These are phyloP conservation scores for Pyronema domesticum DNA, from an alignment of 495 filamentous ascomycete species.

Conservation along the genomic window DNA sequence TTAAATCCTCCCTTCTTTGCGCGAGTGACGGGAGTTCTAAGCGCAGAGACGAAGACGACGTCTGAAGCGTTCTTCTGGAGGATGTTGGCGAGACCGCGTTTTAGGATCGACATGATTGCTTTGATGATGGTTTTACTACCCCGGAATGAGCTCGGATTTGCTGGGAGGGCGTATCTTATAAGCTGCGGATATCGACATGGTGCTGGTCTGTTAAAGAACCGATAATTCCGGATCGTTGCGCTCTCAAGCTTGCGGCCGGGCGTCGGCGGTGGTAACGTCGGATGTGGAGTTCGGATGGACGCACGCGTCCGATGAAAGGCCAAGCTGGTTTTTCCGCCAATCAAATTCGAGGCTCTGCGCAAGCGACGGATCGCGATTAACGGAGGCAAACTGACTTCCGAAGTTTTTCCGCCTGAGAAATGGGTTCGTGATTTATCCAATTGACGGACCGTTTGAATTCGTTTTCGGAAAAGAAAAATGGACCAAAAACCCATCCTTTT, in stretches of 20 bases:
- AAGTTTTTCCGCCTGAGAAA: too few species aligned
- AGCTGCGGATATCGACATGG: background rate
- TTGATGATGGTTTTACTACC: background rate
- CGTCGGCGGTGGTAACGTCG: background rate
- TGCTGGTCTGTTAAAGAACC: too few species aligned
- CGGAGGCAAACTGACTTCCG: too few species aligned
- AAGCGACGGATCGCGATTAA: too few species aligned
- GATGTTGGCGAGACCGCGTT: conserved; percentile 50
- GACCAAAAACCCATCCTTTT: too few species aligned
- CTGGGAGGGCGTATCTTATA: background rate
- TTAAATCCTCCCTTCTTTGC: conserved; percentile 68
- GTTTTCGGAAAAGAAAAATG: too few species aligned
- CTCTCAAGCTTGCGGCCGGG: background rate
- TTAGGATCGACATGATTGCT: conserved; percentile 9
- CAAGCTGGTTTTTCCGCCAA: background rate
- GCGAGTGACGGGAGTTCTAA: conserved; percentile 71
- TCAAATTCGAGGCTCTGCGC: background rate
- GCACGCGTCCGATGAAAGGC: background rate
- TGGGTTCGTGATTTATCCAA: too few species aligned
- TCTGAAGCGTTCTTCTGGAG: conserved; percentile 65
- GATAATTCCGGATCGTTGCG: background rate
- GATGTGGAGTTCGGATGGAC: background rate
- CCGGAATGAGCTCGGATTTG: background rate
- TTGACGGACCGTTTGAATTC: too few species aligned
- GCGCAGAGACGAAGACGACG: conserved; percentile 71